These are phyloP conservation scores for Xylaria sp. DNA, from an alignment of 2,329 filamentous ascomycete genomes.

Conservation along the genomic window DNA sequence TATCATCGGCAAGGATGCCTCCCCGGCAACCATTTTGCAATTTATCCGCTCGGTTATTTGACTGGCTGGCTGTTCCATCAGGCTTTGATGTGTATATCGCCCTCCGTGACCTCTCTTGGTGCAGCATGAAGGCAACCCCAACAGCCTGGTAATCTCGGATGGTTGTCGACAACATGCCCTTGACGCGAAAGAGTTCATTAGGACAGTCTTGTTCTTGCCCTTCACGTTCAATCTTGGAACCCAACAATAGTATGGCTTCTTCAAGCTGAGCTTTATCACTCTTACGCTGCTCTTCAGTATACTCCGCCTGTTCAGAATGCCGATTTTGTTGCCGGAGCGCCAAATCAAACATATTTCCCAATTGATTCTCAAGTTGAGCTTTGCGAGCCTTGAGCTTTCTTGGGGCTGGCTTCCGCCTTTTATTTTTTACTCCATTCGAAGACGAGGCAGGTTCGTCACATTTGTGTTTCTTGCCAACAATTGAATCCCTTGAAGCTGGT, in stretches of 20 bases:
- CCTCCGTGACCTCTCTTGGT: slow-evolving; percentile 15
- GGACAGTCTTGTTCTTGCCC: not conserved
- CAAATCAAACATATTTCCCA: slow-evolving; percentile 1
- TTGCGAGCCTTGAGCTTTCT: not conserved
- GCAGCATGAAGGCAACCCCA: slow-evolving; percentile 28
- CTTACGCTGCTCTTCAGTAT: slow-evolving; percentile 7
- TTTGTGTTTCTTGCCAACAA: not conserved
- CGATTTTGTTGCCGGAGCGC: not conserved
- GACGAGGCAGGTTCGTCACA: not conserved
- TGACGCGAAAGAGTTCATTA: slow-evolving; percentile 16
- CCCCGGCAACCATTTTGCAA: slow-evolving; percentile 4
- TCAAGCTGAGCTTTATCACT: not conserved
- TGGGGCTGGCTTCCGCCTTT: not conserved
- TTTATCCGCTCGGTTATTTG: not conserved
- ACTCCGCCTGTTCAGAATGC: not conserved
- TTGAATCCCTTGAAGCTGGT: no score
- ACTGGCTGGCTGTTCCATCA: not conserved
- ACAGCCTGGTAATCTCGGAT: slow-evolving; percentile 34
- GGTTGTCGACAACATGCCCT: slow-evolving; percentile 17
- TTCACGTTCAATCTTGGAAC: slow-evolving; percentile 7
- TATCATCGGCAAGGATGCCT: slow-evolving; percentile 36
- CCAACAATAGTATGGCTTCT: slow-evolving; percentile 3
- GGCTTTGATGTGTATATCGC: not conserved
- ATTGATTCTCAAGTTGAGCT: not conserved
- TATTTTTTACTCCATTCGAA: not conserved